These are phyloP conservation scores for Ploettnerulaceae sp. DNA, from an alignment of 2,329 filamentous ascomycete species.

Conservation along the genomic window DNA sequence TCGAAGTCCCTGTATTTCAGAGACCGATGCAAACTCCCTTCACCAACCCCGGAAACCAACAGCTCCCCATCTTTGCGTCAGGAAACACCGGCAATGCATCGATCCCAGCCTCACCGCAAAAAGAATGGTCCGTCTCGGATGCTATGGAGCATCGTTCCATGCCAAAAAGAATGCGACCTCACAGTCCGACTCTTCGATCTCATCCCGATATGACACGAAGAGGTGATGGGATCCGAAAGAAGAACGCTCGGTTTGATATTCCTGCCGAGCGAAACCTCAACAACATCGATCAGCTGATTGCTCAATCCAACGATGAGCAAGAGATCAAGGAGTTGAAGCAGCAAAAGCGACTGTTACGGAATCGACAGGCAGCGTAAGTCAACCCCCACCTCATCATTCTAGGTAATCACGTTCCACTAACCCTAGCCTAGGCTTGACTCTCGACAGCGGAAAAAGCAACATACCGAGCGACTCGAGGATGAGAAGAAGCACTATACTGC, in stretches of 20 bases:
- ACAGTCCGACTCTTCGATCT: slow-evolving; percentile 62
- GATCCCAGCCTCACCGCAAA: slow-evolving; percentile 53
- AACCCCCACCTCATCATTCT: slow-evolving; percentile 28
- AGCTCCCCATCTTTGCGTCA: slow-evolving; percentile 50
- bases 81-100: slow-evolving; percentile 42
- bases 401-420: slow-evolving; percentile 23
- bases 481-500: slow-evolving; percentile 90
- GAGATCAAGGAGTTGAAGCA: slow-evolving; percentile 98
- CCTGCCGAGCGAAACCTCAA: slow-evolving; percentile 86
- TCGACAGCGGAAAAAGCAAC: slow-evolving; percentile 94
- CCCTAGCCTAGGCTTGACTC: slow-evolving; percentile 72
- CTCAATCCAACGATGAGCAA: slow-evolving; percentile 80
- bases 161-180: slow-evolving; percentile 59
- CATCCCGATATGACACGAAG: slow-evolving; percentile 62
- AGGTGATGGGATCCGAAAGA: slow-evolving; percentile 75
- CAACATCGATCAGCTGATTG: slow-evolving; percentile 93
- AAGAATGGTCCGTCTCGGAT: slow-evolving; percentile 50
- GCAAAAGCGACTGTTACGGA: slow-evolving; percentile 90
- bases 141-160: slow-evolving; percentile 44
- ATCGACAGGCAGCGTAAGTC: slow-evolving; percentile 92
- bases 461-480: slow-evolving; percentile 92
- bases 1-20: slow-evolving; percentile 50
- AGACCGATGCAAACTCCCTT: slow-evolving; percentile 52
- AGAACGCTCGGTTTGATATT: slow-evolving; percentile 97
- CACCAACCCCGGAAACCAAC: slow-evolving; percentile 45